phyloP scores from a whole-genome alignment of 2,329 filamentous ascomycete species.

The Hirsutella rhossiliensis region DNA sequence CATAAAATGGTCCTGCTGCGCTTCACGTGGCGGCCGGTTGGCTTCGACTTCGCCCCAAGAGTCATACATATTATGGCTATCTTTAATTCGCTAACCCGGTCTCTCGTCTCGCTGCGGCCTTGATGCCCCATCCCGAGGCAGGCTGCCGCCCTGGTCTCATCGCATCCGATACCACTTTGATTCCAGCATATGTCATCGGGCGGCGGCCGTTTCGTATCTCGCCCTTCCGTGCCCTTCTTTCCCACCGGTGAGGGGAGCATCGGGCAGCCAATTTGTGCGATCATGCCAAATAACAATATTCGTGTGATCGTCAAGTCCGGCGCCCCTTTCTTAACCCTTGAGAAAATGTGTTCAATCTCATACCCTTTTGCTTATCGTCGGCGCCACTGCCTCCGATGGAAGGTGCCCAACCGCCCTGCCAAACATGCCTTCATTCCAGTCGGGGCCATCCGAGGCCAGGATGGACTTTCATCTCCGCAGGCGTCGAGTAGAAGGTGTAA shows the following conservation, averaged over 20 bases:
- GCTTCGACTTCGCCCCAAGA: too few relatives aligned
- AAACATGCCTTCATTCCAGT: not conserved
- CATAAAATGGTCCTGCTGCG: too few relatives aligned
- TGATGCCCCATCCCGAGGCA: too few relatives aligned
- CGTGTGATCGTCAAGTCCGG: conserved; percentile 14
- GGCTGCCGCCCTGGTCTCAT: too few relatives aligned
- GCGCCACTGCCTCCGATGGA: not conserved
- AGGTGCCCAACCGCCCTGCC: not conserved
- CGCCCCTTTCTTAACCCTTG: not conserved
- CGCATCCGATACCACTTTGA: too few relatives aligned
- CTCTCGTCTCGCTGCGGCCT: too few relatives aligned
- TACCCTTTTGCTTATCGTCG: not conserved
- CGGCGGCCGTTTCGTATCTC: not conserved
- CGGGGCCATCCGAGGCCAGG: not conserved
- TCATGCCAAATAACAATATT: conserved; percentile 22
- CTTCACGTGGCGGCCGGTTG: too few relatives aligned
- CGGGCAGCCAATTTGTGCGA: conserved; percentile 4
- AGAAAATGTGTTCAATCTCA: not conserved
- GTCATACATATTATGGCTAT: too few relatives aligned
- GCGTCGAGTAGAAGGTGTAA: conserved; percentile 1
- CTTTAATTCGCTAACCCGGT: too few relatives aligned
- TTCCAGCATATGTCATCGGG: not conserved
- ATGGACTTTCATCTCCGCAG: not conserved
- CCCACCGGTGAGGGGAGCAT: not conserved
- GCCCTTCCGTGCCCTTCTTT: not conserved